phyloP scores from a whole-genome alignment of 805 yeast genomes.

The Saccharomycopsis selenospora region DNA sequence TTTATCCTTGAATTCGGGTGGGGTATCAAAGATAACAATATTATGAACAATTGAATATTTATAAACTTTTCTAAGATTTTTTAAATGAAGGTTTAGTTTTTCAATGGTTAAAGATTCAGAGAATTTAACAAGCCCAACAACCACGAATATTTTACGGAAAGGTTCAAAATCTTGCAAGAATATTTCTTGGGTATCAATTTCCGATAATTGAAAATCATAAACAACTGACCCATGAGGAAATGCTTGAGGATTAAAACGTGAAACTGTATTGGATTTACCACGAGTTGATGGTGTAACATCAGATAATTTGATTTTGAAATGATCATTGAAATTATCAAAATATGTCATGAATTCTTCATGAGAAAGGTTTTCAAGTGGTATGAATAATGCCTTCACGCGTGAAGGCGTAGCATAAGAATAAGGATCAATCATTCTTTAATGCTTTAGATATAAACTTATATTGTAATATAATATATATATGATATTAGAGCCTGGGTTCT shows the following conservation, averaged over 20 bases:
- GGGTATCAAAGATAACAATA: conserved; percentile 47
- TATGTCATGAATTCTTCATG: conserved; percentile 31
- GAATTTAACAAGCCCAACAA: conserved; percentile 40
- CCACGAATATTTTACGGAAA: conserved; percentile 66
- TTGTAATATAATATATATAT: too few relatives aligned
- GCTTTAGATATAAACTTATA: background rate
- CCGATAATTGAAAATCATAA: conserved; percentile 44
- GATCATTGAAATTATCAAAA: conserved; percentile 25
- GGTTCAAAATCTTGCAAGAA: conserved; percentile 88
- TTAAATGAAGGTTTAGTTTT: conserved; percentile 27
- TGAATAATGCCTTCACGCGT: conserved; percentile 54
- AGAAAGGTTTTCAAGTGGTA: conserved; percentile 53
- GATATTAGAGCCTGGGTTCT: too few relatives aligned
- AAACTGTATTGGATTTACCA: conserved; percentile 14
- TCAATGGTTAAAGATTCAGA: conserved; percentile 24
- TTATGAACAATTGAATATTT: conserved; percentile 51
- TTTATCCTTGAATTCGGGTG: conserved; percentile 20
- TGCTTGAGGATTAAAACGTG: conserved; percentile 72
- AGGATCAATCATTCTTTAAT: conserved; percentile 28
- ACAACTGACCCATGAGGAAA: conserved; percentile 72
- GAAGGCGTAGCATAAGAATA: conserved; percentile 58
- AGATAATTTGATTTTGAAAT: conserved; percentile 60
- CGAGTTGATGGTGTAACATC: conserved; percentile 66
- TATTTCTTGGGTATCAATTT: conserved; percentile 48
- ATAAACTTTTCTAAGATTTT: conserved; percentile 37